Conservation (phyloP, 1,284 basidiomycete species). For the Ustilago sp. region DNA sequence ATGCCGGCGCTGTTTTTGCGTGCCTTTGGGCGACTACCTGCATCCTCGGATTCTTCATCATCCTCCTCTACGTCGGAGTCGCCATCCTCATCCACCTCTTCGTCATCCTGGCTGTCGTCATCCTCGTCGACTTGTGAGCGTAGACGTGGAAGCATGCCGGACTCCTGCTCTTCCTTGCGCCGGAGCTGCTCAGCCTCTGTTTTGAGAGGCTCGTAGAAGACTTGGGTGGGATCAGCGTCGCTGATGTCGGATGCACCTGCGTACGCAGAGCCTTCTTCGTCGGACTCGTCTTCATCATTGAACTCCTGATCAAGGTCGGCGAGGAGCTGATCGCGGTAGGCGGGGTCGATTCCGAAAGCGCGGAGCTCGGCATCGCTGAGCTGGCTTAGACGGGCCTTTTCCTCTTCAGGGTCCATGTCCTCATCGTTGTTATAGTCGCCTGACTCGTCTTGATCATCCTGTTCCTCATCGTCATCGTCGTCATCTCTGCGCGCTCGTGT, state of each 20-base stretch:
- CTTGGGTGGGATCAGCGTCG: conserved; percentile 57
- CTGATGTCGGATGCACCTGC: conserved; percentile 66
- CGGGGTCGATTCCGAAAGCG: conserved; percentile 56
- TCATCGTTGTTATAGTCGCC: conserved; percentile 47
- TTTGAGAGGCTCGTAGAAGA: conserved; percentile 64
- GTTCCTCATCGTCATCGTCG: conserved; percentile 13
- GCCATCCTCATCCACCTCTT: conserved; percentile 39
- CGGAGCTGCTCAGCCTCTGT: conserved; percentile 61
- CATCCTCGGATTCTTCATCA: conserved; percentile 51
- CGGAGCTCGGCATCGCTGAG: conserved; percentile 58
- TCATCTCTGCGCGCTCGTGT: conserved; percentile 12
- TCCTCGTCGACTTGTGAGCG: conserved; percentile 38
- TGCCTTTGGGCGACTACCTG: conserved; percentile 74
- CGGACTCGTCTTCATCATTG: conserved; percentile 52
- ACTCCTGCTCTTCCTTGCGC: conserved; percentile 60
- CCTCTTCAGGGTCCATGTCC: conserved; percentile 42
- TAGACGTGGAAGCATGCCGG: conserved; percentile 43
- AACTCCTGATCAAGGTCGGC: conserved; percentile 51
- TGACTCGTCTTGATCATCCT: conserved; percentile 51
- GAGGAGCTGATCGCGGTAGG: conserved; percentile 35
- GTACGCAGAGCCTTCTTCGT: conserved; percentile 51
- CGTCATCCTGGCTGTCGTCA: conserved; percentile 29
- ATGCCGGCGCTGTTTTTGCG: conserved; percentile 72
- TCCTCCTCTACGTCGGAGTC: conserved; percentile 32
- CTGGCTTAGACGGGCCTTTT: conserved; percentile 35